Conservation (phyloP, 2,329 filamentous ascomycete species). For the Coniochaeta sp. region DNA sequence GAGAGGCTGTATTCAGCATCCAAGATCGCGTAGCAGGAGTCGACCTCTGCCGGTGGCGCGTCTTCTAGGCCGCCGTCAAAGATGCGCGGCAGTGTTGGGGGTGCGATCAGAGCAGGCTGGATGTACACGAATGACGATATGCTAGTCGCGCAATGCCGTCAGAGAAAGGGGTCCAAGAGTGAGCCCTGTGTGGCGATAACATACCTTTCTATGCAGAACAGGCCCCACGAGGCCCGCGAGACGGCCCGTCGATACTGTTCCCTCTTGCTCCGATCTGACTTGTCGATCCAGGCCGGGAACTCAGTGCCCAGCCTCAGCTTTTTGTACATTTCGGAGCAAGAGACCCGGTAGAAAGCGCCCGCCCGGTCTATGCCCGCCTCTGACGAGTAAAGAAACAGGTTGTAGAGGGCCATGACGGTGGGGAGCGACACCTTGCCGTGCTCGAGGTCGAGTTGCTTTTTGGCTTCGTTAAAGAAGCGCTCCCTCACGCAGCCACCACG, state of each 20-base stretch:
- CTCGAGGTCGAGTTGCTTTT: conserved; percentile 5
- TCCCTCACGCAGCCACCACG: not conserved
- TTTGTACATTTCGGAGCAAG: not conserved
- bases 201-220: conserved; percentile 1
- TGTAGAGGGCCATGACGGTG: conserved; percentile 1
- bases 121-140: conserved; percentile 1
- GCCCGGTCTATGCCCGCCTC: conserved; percentile 1
- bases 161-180: not conserved
- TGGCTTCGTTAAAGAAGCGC: conserved; percentile 3
- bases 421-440: conserved; percentile 2
- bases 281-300: not conserved
- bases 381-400: conserved; percentile 4
- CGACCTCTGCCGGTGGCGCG: not conserved
- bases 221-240: not conserved
- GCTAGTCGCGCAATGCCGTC: not conserved
- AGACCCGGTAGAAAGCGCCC: not conserved
- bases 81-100: not conserved
- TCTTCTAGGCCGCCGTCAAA: not conserved
- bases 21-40: not conserved
- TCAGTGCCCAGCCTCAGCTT: not conserved
- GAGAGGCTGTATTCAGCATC: conserved; percentile 1
- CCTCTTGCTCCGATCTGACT: not conserved
- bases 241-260: not conserved
- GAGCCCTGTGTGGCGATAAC: not conserved
- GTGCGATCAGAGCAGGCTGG: not conserved